Base-by-base conservation (phyloP, 108 stramenopile genomes). In the Cyclotella baltica region DNA sequence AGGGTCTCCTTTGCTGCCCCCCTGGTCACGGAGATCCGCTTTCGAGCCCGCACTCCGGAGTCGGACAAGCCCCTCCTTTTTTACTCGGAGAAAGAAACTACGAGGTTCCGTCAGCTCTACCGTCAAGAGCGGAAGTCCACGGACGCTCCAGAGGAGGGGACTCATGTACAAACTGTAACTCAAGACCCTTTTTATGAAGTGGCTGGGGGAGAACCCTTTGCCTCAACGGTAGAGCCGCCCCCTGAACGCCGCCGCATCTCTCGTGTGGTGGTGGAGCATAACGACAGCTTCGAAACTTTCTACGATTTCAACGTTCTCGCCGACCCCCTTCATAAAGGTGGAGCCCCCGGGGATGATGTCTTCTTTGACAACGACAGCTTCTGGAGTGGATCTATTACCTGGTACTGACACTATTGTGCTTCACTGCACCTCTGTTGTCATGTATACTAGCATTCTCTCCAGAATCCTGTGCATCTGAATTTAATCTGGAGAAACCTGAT, bases 321-420 rank as follows among this genome's bases (percentile, higher is more conserved):
- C n/a, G 37, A 70, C 48, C 27, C 66, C 16, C 70, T 75, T 56
- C 59, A 77, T 40, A 27, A 34, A 47, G 64, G 62, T 48, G 56
- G 35, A 13, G 68, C 58, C 79, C 57, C 35, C 34, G 47, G 19
- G 34, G 35, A 68, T 38, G 81, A 85, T 37, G 88, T 84, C 81
- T 92, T 91, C 85, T 95, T 95, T 73, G 93, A 95, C 78, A 95
- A 89, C 88, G 93, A 95, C 78, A 90, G 89, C 59, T 95, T 95
- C 72, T 95, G 93, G 93, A 91, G 86, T 83, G 93, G 93, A 68
- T 91, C 90, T 15, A 88, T 95, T 58, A 95, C 93, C 27, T 95
- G 93, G 93, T 95, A 95, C 83, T 95, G 77, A 83, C 50, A 73
- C 36, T 35, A 22, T 40, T 16, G 63, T 64, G 63, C 63, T 22